These are phyloP conservation scores for Pinus tabuliformis DNA, from an alignment of 75 land plant genomes.

Conservation along the genomic window DNA sequence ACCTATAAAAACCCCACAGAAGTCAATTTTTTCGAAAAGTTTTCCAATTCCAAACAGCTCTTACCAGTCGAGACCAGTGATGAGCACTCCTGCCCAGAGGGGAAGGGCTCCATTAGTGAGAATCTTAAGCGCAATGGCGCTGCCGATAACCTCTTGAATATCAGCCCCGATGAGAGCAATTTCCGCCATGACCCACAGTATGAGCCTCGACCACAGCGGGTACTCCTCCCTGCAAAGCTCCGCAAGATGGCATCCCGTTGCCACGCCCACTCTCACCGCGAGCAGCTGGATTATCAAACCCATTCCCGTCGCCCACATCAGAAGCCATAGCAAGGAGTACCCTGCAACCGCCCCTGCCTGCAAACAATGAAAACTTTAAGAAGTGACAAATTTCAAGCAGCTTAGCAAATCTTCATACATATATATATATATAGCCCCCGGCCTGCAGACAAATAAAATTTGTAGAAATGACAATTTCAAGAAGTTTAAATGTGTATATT, in stretches of 20 bases:
- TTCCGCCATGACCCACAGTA: slow-evolving; percentile 62
- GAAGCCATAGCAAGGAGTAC: slow-evolving; percentile 50
- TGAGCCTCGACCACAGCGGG: slow-evolving; percentile 37
- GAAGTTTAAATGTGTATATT: too few relatives aligned
- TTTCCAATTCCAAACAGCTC: background rate
- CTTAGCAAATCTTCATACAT: too few relatives aligned
- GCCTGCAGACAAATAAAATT: too few relatives aligned
- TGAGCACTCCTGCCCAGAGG: slow-evolving; percentile 54
- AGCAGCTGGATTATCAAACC: slow-evolving; percentile 53
- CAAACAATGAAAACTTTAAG: slow-evolving; percentile 4
- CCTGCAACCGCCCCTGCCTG: slow-evolving; percentile 82
- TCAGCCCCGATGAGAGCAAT: slow-evolving; percentile 77
- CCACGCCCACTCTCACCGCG: slow-evolving; percentile 47
- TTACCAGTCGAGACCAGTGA: slow-evolving; percentile 45
- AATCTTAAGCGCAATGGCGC: slow-evolving; percentile 51
- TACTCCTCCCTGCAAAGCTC: slow-evolving; percentile 89
- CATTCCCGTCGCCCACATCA: slow-evolving; percentile 58
- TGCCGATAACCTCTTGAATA: slow-evolving; percentile 73
- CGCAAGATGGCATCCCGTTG: slow-evolving; percentile 64
- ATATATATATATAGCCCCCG: too few relatives aligned
- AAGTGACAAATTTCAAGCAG: too few relatives aligned
- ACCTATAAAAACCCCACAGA: too few relatives aligned
- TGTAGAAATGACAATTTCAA: too few relatives aligned
- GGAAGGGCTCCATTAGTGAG: slow-evolving; percentile 41
- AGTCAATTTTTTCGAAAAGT: background rate